Base-by-base conservation (phyloP, 768 basidiomycete genomes). In the Goffeauzyma gilvescens region DNA sequence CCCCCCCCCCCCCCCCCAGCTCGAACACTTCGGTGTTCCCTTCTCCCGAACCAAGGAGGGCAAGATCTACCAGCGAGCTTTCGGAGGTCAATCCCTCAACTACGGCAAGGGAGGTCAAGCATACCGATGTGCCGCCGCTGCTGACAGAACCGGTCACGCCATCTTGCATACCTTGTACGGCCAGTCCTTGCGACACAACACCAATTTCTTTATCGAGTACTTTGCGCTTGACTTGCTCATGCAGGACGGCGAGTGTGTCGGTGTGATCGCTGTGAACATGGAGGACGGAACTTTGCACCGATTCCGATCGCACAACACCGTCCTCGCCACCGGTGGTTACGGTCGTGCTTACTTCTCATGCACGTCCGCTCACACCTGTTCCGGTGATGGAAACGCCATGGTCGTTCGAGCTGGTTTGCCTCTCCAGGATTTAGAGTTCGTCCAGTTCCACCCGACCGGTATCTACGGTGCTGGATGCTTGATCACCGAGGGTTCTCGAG, bases 381-480 rank as follows among this genome's bases (percentile, higher is more conserved):
- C 90, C 41, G 93, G 93, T 60, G 93, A 98, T 52, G 93, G 93
- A 46, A 95, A 95, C 58, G 93, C 84, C 24, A 98, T 98, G 93
- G 86, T 96, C 51, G 78, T 78, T 38, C 77, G 93, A 58, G 93
- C 93, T 21, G 93, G 93, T 24, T 71, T 98, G 41, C 93, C 93
- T 41, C 71, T 96, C 32, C 93, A 96, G 68, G 93, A 98, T 67
- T 65, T 81, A 48, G 93, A 98, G 66, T 98, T 98, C 62, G 89
- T 96, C n/a, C 93, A 98, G 64, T 98, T 98, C 83, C 93, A 96
- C 65, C 93, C 93, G 2, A 96, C 93, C 34, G 93, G 93, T 67
- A 96, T 98, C 58, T 98, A 96, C 62, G 93, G 93, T 52, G 90
- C 93, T 55, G 93, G 93, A 36, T 98, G 93, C 67, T 72, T 98